phyloP scores from a whole-genome alignment of 2,329 filamentous ascomycete species.

The Colletotrichum sp. region DNA sequence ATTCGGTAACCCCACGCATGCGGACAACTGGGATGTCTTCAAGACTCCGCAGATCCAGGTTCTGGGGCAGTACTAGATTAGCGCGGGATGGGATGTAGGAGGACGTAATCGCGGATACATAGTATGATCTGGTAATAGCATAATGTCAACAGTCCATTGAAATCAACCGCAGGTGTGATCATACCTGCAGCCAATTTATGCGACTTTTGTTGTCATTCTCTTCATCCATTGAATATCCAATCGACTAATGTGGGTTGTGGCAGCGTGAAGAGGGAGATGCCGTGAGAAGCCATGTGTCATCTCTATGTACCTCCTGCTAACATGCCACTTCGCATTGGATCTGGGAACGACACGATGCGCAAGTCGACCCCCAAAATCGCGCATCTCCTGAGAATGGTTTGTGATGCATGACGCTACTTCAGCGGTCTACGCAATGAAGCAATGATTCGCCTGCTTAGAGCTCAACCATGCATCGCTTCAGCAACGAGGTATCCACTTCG shows the following conservation, averaged over 20 bases:
- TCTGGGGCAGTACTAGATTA: slow-evolving; percentile 23
- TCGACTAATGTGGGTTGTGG: no score
- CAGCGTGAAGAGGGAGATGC: no score
- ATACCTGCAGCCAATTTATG: no score
- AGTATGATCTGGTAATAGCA: neutral
- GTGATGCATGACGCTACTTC: neutral
- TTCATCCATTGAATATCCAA: no score
- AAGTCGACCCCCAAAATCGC: neutral
- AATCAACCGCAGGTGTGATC: no score
- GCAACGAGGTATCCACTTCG: neutral
- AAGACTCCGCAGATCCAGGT: slow-evolving; percentile 36
- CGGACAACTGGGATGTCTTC: slow-evolving; percentile 48
- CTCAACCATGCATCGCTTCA: neutral
- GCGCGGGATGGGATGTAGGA: neutral
- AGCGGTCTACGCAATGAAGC: neutral
- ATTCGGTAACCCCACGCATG: slow-evolving; percentile 43
- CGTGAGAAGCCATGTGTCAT: neutral
- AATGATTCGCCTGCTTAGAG: neutral
- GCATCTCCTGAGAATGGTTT: neutral
- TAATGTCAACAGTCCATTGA: neutral
- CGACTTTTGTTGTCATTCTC: no score
- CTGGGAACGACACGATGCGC: neutral
- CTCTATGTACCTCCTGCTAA: fast-evolving
- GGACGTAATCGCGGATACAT: neutral
- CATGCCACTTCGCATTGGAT: neutral